Base-by-base conservation (phyloP, 768 basidiomycete species). In the Russula emetica region DNA sequence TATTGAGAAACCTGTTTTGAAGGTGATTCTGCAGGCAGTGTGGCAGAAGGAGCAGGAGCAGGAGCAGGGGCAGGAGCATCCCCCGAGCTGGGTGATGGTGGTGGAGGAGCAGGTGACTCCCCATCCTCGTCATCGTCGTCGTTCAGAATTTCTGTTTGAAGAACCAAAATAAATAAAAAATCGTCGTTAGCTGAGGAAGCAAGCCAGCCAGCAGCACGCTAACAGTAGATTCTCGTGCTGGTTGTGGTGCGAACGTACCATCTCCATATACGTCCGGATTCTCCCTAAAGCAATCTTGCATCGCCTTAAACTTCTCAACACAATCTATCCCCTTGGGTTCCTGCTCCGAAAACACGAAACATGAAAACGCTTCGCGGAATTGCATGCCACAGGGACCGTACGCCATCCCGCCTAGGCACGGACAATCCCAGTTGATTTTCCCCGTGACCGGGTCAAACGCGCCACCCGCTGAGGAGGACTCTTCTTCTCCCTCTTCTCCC, bases 391-490 rank as follows among this genome's bases (percentile, higher is more conserved):
- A 99, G 11, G 94, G 94, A 7, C 97, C 96, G 72, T 98, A 82
- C 11, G 96, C 96, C 97, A 99, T 98, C 55, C 97, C 97, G 36
- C 97, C 97, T 9, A 99, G 85, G 74, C 97, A 98, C 1, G 97
- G 94, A 74, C 97, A 99, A 73, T 98, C 97, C 97, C 97, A 99
- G 78, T 99, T 99, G 71, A 99, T 98, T 82, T 98, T 94, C 50
- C 97, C 97, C 1, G 97, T 99, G 66, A 85, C 94, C 22, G 95
- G 95, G 76, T 99, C 90, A 80, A 84, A 98, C 5, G 97, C 96
- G 44, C 82, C 82, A 36, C 64, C 58, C 30, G 11, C 36, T 36
- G 36, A 36, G 36, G 74, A 69, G 54, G 73, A 61, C 63, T 70
- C 72, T 47, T 60, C 61, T 28, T 53, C 73, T 26, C 50, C 63